phyloP scores from a whole-genome alignment of 352 stramenopile species.

The Phytophthora pistaciae region DNA sequence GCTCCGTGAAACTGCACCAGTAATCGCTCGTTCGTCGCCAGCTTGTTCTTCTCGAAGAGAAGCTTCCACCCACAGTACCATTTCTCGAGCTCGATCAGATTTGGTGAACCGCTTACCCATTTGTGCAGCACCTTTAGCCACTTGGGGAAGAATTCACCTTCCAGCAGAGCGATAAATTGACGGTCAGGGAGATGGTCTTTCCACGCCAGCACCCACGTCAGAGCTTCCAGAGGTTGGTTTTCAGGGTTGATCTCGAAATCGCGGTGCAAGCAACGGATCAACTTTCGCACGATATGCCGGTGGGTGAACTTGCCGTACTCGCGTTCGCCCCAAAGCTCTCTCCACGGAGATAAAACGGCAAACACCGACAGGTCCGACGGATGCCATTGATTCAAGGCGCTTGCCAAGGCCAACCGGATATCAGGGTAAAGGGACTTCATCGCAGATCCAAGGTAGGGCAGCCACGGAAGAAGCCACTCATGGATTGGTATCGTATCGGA shows the following conservation, averaged over 20 bases:
- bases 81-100: constrained; percentile 71
- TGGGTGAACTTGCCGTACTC: constrained; percentile 90
- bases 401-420: constrained; percentile 70
- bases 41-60: constrained; percentile 73
- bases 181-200: constrained; percentile 67
- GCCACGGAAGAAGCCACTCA: constrained; percentile 85
- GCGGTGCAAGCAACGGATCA: constrained; percentile 81
- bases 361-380: constrained; percentile 78
- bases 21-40: constrained; percentile 69
- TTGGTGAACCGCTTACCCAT: constrained; percentile 69
- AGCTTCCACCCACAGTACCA: constrained; percentile 91
- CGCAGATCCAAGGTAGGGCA: constrained; percentile 45
- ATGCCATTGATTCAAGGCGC: constrained; percentile 82
- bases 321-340: constrained; percentile 74
- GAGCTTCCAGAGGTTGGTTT: constrained; percentile 69
- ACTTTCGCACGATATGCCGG: constrained; percentile 77
- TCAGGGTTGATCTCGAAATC: constrained; percentile 85
- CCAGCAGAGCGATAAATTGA: constrained; percentile 85
- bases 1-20: constrained; percentile 83
- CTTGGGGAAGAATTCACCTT: constrained; percentile 93
- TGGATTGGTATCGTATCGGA: constrained; percentile 66
- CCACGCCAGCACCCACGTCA: constrained; percentile 86
- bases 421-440: constrained; percentile 73
- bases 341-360: constrained; percentile 73
- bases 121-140: constrained; percentile 88